A percentile compares a stretch with the other conserved stretches of the same genome.
phyloP scores from a whole-genome alignment of 176 grass and related monocot genomes.

The Panicum miliaceum region DNA sequence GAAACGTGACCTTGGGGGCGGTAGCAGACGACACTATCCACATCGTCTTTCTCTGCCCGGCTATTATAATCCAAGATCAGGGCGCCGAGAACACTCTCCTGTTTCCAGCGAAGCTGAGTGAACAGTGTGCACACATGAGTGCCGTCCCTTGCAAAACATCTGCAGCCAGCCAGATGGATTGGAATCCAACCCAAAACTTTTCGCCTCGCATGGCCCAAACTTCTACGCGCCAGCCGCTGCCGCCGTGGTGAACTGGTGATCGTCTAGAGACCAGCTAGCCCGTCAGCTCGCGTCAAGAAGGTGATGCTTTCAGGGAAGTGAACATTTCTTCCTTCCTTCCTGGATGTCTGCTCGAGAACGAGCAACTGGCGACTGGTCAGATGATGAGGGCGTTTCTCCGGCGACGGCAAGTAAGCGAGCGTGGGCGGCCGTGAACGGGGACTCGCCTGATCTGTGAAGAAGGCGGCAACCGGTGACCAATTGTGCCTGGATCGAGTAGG shows the following conservation, averaged over 20 bases:
- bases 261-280: background rate
- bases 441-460: background rate
- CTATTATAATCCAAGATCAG: background rate
- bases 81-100: background rate
- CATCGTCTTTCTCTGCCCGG: conserved; percentile 23
- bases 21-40: conserved; percentile 29
- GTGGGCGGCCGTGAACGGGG: background rate
- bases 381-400: background rate
- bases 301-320: background rate
- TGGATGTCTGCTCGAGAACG: background rate
- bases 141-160: background rate
- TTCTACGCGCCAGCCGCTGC: background rate
- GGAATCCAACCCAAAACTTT: conserved; percentile 18
- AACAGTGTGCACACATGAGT: background rate
- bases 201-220: conserved; percentile 7
- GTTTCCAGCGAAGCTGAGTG: conserved; percentile 3
- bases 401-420: background rate
- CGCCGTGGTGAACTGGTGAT: background rate
- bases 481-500: background rate
- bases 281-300: background rate
- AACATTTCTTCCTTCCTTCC: background rate
- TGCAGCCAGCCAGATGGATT: conserved; percentile 7
- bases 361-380: background rate
- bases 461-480: background rate
- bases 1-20: conserved; percentile 32